Conservation (phyloP, 1,139 yeast genomes). For the Taphrina wiesneri region DNA sequence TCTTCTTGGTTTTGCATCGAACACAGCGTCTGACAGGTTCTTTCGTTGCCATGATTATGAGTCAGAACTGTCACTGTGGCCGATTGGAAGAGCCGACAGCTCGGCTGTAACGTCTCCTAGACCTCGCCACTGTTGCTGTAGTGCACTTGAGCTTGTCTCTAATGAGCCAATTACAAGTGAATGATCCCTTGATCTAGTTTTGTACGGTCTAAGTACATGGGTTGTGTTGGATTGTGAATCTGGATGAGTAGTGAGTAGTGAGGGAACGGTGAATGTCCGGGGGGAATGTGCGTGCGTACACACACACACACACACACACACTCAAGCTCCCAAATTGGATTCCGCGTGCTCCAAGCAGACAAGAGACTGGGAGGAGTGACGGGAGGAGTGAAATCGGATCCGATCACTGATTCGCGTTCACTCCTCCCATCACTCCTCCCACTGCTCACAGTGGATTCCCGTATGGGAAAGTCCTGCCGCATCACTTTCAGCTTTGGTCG, state of each 20-base stretch:
- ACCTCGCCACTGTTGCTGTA: not conserved
- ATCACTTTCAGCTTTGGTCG: too few species aligned
- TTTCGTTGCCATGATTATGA: constrained; percentile 8
- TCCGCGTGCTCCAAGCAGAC: not conserved
- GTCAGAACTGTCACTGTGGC: not conserved
- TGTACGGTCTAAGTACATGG: too few species aligned
- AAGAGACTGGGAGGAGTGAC: not conserved
- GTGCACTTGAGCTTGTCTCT: not conserved
- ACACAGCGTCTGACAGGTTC: constrained; percentile 32
- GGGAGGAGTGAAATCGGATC: not conserved
- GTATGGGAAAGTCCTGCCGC: not conserved
- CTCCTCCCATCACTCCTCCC: not conserved
- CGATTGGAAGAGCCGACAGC: not conserved
- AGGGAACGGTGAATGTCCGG: not conserved
- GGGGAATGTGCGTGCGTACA: constrained; percentile 3
- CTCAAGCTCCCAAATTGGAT: not conserved
- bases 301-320: not conserved
- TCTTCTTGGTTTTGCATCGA: constrained; percentile 31
- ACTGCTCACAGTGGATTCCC: not conserved
- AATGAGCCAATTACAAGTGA: not conserved
- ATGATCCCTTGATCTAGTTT: not conserved
- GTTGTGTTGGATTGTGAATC: too few species aligned
- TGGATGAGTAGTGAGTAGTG: not conserved
- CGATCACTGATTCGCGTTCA: not conserved
- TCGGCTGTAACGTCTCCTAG: not conserved